These are phyloP conservation scores for Mucor irregularis DNA, from an alignment of 371 early-diverging fungal genomes.

Conservation along the genomic window DNA sequence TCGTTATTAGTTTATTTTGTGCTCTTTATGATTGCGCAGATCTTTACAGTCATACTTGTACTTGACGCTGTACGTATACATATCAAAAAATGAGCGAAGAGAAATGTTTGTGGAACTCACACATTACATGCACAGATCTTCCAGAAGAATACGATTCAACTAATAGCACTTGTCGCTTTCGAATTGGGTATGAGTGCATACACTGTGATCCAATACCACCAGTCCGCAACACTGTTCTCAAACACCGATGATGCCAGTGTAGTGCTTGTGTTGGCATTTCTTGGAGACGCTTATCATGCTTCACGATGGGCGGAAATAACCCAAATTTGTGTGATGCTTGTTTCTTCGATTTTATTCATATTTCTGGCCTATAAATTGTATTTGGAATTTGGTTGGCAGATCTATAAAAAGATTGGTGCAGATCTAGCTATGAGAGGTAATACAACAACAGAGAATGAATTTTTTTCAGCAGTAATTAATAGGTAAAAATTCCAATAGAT, in stretches of 20 bases:
- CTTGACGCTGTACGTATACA: conserved; percentile 43
- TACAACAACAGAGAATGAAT: not conserved
- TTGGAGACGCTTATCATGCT: conserved; percentile 37
- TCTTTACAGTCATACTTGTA: conserved; percentile 42
- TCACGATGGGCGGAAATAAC: conserved; percentile 51
- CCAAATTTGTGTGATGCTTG: conserved; percentile 42
- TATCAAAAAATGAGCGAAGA: too few species aligned
- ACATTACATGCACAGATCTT: too few species aligned
- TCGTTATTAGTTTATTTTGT: conserved; percentile 46
- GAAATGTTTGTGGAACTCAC: too few species aligned
- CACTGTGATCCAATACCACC: conserved; percentile 48
- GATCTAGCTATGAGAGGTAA: conserved; percentile 84
- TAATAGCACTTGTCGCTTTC: conserved; percentile 50
- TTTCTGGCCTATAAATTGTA: conserved; percentile 51
- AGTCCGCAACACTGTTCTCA: conserved; percentile 41
- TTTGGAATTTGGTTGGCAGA: conserved; percentile 74
- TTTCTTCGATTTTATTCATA: conserved; percentile 32
- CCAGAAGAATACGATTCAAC: conserved; percentile 53
- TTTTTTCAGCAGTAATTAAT: too few species aligned
- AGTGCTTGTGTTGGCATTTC: conserved; percentile 18
- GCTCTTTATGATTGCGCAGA: conserved; percentile 48
- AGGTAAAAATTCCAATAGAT: conserved; percentile 32
- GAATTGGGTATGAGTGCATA: conserved; percentile 52
- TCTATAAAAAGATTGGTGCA: conserved; percentile 93
- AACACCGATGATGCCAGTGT: conserved; percentile 25